phyloP scores from a whole-genome alignment of 2,329 filamentous ascomycete species.

The Biscogniauxia mediterranea region DNA sequence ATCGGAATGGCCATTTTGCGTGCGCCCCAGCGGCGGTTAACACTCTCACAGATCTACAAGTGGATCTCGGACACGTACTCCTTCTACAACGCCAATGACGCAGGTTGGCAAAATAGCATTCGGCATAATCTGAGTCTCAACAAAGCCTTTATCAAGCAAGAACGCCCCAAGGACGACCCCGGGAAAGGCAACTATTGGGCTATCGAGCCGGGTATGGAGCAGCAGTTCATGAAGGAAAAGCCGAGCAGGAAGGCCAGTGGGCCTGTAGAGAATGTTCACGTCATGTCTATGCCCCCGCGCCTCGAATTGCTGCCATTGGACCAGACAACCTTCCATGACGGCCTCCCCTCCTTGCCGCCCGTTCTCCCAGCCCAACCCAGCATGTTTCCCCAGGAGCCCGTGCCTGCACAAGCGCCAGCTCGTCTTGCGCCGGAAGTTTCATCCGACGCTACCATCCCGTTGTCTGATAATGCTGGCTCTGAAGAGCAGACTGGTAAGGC shows the following conservation, averaged over 20 bases:
- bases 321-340: conserved; percentile 34
- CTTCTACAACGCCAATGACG: conserved; percentile 81
- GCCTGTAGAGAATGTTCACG: conserved; percentile 56
- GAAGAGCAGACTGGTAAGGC: conserved; percentile 50
- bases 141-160: conserved; percentile 94
- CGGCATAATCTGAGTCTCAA: conserved; percentile 96
- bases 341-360: conserved; percentile 50
- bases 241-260: conserved; percentile 57
- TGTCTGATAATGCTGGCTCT: conserved; percentile 62
- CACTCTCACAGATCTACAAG: conserved; percentile 94
- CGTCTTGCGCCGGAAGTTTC: conserved; percentile 56
- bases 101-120: conserved; percentile 99
- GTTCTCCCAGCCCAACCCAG: conserved; percentile 29
- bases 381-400: conserved; percentile 34
- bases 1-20: conserved; percentile 97
- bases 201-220: conserved; percentile 86
- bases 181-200: conserved; percentile 98
- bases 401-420: conserved; percentile 39
- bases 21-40: conserved; percentile 78
- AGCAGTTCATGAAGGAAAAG: conserved; percentile 87
- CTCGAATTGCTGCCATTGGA: conserved; percentile 49
- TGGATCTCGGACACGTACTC: conserved; percentile 97
- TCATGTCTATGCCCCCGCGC: conserved; percentile 51
- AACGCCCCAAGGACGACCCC: conserved; percentile 93
- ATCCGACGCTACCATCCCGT: conserved; percentile 74